Evolutionary conservation across 108 stramenopile genomes (phyloP).

Genomic region (Cyclotella kingstonii): DNA sequence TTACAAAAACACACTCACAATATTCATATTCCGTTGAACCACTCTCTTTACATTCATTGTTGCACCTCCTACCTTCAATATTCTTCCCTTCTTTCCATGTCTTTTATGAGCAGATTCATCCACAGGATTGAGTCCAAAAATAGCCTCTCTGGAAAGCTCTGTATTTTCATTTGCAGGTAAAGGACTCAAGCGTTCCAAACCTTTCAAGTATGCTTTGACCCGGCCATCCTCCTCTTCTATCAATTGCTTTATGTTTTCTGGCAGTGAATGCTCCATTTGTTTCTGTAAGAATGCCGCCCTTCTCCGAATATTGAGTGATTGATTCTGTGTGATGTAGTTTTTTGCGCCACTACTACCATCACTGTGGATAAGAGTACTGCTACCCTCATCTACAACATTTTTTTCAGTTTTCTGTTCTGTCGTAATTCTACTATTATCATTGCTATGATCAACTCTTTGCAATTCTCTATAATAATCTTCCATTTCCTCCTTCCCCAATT

Average conservation of each 20-base stretch:
- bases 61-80: conserved; percentile 56
- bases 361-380: neutral
- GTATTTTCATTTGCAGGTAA: conserved; percentile 1
- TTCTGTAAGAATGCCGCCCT: conserved; percentile 42
- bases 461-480: conserved; percentile 11
- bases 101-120: conserved; percentile 1
- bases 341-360: conserved; percentile 8
- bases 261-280: conserved; percentile 43
- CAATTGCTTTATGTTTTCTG: conserved; percentile 17
- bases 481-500: conserved; percentile 22
- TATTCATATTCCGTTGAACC: conserved; percentile 70
- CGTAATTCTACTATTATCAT: too few relatives aligned
- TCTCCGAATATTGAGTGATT: conserved; percentile 44
- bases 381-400: conserved; percentile 3
- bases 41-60: conserved; percentile 49
- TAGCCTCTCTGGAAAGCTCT: conserved; percentile 3
- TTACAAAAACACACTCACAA: conserved; percentile 44
- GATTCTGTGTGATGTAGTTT: conserved; percentile 10
- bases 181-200: too few relatives aligned
- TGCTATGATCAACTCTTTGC: neutral
- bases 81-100: conserved; percentile 13
- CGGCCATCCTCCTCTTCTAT: conserved; percentile 35
- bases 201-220: conserved; percentile 16
- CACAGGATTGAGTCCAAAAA: conserved; percentile 23
- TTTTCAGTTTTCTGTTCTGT: too few relatives aligned